Conservation (phyloP, 345 rosid genomes). For the Carallia pectinifolia region DNA sequence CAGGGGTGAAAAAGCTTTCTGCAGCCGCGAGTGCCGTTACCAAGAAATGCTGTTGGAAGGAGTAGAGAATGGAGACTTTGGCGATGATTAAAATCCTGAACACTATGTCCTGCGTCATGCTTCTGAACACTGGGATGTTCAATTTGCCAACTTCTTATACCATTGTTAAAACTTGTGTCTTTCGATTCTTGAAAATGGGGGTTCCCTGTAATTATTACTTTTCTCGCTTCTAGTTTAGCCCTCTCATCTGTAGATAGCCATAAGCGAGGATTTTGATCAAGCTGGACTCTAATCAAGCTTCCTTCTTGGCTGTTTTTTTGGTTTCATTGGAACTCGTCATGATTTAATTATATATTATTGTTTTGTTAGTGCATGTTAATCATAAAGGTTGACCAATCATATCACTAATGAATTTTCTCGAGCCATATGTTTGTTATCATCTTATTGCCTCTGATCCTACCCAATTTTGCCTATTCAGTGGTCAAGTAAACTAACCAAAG, state of each 20-base stretch:
- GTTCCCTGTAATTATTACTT: not conserved
- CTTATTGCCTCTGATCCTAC: not conserved
- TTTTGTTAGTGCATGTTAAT: not conserved
- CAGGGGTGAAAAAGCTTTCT: constrained; percentile 91
- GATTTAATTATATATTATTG: constrained; percentile 14
- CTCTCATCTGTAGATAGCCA: constrained; percentile 33
- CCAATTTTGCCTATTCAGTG: not conserved
- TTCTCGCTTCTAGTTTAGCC: not conserved
- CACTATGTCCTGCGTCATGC: not conserved
- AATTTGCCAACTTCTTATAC: not conserved
- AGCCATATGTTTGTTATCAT: not conserved
- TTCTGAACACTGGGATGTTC: not conserved
- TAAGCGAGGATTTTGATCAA: constrained; percentile 28
- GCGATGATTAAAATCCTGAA: not conserved
- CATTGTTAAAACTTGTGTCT: not conserved
- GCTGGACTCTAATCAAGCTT: constrained; percentile 14
- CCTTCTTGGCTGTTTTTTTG: not conserved
- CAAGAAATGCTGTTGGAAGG: constrained; percentile 70
- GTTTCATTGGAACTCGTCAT: constrained; percentile 17
- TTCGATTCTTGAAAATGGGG: constrained; percentile 6
- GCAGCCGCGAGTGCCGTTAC: constrained; percentile 75
- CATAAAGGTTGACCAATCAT: constrained; percentile 10
- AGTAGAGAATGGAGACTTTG: constrained; percentile 10
- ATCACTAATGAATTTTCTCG: constrained; percentile 19
- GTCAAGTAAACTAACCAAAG: not conserved